Evolutionary conservation across 1,284 basidiomycete genomes (phyloP).

Genomic region (Golubevia pallescens): DNA sequence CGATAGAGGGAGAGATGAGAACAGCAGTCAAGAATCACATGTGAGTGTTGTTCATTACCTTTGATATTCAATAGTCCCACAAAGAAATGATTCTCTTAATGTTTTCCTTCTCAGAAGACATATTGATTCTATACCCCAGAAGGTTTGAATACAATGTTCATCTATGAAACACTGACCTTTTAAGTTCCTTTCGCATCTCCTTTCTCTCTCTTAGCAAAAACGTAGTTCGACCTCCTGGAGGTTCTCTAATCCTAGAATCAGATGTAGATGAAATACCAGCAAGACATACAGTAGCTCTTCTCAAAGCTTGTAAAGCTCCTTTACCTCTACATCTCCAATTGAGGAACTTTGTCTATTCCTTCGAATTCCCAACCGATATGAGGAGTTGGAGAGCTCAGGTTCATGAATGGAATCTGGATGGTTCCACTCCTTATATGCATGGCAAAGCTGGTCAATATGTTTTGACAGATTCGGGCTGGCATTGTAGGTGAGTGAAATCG

Average conservation of each 20-base stretch:
- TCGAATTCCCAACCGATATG: slow-evolving; percentile 26
- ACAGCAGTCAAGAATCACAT: slow-evolving; percentile 8
- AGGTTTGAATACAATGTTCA: too few relatives aligned
- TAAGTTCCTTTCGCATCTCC: not conserved
- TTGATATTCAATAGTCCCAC: too few relatives aligned
- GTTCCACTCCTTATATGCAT: slow-evolving; percentile 22
- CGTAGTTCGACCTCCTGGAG: not conserved
- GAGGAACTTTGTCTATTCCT: slow-evolving; percentile 29
- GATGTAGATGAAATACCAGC: slow-evolving; percentile 39
- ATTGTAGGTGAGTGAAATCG: slow-evolving; percentile 25
- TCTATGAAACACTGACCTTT: not conserved
- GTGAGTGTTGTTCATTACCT: slow-evolving; percentile 5
- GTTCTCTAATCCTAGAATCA: slow-evolving; percentile 26
- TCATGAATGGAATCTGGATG: slow-evolving; percentile 17
- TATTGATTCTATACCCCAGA: too few relatives aligned
- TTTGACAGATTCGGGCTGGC: slow-evolving; percentile 34
- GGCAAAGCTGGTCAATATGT: slow-evolving; percentile 20
- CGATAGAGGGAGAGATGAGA: slow-evolving; percentile 16
- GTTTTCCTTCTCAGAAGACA: too few relatives aligned
- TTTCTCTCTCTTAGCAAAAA: not conserved
- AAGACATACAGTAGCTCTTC: slow-evolving; percentile 16
- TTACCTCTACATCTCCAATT: slow-evolving; percentile 29
- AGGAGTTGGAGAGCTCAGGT: slow-evolving; percentile 29
- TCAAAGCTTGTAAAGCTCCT: slow-evolving; percentile 24
- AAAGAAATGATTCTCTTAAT: too few relatives aligned